Evolutionary conservation across 2,329 filamentous ascomycete genomes (phyloP).

Genomic region (Chaetothyriales sp.): DNA sequence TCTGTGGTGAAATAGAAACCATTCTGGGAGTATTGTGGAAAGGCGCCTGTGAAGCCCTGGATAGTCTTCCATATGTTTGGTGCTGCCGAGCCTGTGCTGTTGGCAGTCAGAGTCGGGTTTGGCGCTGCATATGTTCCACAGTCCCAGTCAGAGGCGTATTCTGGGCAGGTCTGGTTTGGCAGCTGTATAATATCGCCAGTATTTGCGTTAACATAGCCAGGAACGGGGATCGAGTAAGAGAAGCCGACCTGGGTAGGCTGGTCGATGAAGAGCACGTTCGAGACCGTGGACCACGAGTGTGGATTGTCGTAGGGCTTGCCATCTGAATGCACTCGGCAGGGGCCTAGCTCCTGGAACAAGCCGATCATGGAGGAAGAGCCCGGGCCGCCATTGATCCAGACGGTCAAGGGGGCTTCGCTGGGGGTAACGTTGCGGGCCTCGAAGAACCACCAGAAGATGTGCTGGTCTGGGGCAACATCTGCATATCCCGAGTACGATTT

Average conservation of each 20-base stretch:
- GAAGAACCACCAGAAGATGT: constrained; percentile 35
- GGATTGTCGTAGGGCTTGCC: constrained; percentile 26
- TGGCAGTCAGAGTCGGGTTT: constrained; percentile 14
- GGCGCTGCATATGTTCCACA: constrained; percentile 17
- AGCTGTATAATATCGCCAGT: constrained; percentile 9
- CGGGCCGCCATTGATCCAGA: constrained; percentile 28
- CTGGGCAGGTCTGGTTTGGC: constrained; percentile 15
- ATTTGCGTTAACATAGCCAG: constrained; percentile 12
- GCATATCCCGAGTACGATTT: constrained; percentile 46
- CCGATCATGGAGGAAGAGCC: constrained; percentile 23
- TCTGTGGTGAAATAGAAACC: constrained; percentile 43
- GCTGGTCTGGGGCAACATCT: constrained; percentile 36
- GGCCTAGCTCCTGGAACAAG: constrained; percentile 22
- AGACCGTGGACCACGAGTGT: constrained; percentile 20
- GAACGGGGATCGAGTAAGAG: constrained; percentile 31
- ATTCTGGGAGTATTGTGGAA: constrained; percentile 18
- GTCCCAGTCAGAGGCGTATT: constrained; percentile 12
- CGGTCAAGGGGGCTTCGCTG: constrained; percentile 18
- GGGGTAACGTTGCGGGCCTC: constrained; percentile 24
- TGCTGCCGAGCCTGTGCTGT: constrained; percentile 14
- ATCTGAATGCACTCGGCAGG: constrained; percentile 24
- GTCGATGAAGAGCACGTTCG: constrained; percentile 47
- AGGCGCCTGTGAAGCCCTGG: constrained; percentile 17
- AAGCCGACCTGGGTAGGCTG: constrained; percentile 47
- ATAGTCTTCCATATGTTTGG: constrained; percentile 18